These are phyloP conservation scores for Trichoderma koningii DNA, from an alignment of 2,329 filamentous ascomycete species.

Conservation along the genomic window DNA sequence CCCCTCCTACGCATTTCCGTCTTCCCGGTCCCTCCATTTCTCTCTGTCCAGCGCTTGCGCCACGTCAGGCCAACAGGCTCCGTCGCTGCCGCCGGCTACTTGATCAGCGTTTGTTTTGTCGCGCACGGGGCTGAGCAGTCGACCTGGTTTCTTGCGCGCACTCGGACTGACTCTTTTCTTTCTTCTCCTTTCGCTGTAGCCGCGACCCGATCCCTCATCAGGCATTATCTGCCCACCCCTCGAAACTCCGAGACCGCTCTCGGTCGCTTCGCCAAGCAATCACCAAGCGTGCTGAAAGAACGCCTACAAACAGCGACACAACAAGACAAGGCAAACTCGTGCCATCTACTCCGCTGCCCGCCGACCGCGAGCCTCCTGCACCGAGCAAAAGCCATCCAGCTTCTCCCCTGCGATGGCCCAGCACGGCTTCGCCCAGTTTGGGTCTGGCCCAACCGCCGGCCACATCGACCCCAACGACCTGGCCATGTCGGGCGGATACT, in stretches of 20 bases:
- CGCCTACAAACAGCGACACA: not conserved
- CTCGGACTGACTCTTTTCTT: slow-evolving; percentile 1
- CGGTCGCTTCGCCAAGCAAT: slow-evolving; percentile 11
- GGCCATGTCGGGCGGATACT: slow-evolving; percentile 65
- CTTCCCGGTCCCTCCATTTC: slow-evolving; percentile 14
- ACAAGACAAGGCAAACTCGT: not conserved
- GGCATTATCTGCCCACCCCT: slow-evolving; percentile 9
- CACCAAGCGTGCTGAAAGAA: slow-evolving; percentile 2
- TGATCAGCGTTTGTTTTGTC: slow-evolving; percentile 18
- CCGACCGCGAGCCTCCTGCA: slow-evolving; percentile 1
- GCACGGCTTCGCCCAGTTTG: slow-evolving; percentile 59
- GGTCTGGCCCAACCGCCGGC: slow-evolving; percentile 54
- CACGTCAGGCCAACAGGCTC: slow-evolving; percentile 24
- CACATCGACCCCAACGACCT: slow-evolving; percentile 85
- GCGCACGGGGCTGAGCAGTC: slow-evolving; percentile 15
- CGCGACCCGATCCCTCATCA: slow-evolving; percentile 10
- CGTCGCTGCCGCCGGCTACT: slow-evolving; percentile 25
- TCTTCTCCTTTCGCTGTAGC: slow-evolving; percentile 2
- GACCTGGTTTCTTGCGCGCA: not conserved
- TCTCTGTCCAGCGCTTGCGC: slow-evolving; percentile 14
- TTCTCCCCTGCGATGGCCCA: slow-evolving; percentile 50
- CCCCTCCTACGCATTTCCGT: slow-evolving; percentile 19
- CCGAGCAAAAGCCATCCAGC: not conserved
- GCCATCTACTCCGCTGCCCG: not conserved
- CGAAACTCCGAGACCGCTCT: slow-evolving; percentile 15